Evolutionary conservation across 495 filamentous ascomycete species (phyloP).

Genomic region (Xylaria scruposa): DNA sequence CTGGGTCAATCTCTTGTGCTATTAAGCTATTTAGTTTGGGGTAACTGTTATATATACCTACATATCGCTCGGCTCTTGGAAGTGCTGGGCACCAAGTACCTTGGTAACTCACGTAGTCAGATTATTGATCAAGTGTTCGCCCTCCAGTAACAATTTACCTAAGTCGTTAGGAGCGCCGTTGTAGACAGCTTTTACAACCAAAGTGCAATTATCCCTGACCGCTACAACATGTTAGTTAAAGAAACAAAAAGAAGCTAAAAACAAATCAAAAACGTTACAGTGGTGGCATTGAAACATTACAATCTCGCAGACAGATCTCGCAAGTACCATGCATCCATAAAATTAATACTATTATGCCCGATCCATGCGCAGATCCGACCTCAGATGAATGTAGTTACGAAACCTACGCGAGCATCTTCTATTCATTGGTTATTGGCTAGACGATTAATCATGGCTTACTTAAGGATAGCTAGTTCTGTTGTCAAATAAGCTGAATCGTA

Average conservation of each 20-base stretch:
- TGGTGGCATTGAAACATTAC: background rate
- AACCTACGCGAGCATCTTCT: background rate
- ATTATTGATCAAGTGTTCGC: background rate
- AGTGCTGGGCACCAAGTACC: background rate
- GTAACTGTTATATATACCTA: background rate
- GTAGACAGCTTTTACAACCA: background rate
- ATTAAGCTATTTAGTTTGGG: background rate
- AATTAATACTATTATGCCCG: slow-evolving; percentile 15
- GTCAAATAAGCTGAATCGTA: background rate
- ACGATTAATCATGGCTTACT: background rate
- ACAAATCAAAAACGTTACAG: background rate
- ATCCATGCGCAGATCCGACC: slow-evolving; percentile 2
- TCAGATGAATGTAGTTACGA: background rate
- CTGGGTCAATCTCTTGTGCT: background rate
- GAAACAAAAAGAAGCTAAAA: slow-evolving; percentile 1
- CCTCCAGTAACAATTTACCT: background rate
- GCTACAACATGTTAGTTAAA: background rate
- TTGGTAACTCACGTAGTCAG: background rate
- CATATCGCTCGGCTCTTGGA: background rate
- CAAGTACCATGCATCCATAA: slow-evolving; percentile 7
- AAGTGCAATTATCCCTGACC: background rate
- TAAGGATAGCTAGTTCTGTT: background rate
- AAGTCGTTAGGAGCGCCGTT: background rate
- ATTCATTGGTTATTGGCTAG: background rate
- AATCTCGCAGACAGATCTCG: background rate